phyloP scores from a whole-genome alignment of 345 rosid species.

The Arabidopsis arenosa region DNA sequence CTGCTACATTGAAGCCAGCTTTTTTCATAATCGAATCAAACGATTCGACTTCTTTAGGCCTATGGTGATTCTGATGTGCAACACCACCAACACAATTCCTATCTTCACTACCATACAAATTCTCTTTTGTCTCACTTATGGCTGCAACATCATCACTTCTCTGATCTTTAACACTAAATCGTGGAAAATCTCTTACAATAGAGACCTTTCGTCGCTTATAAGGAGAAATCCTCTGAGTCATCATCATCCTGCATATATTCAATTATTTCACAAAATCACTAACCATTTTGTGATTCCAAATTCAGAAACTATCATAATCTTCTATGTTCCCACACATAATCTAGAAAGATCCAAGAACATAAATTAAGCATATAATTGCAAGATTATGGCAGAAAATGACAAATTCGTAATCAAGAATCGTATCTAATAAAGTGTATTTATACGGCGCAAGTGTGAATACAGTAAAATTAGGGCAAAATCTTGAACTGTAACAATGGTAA shows the following conservation, averaged over 20 bases:
- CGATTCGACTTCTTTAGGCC: slow-evolving; percentile 4
- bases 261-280: slow-evolving; percentile 7
- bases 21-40: slow-evolving; percentile 25
- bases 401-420: not conserved
- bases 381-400: not conserved
- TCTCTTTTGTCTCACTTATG: not conserved
- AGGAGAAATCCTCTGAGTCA: not conserved
- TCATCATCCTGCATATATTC: slow-evolving; percentile 14
- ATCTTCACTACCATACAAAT: not conserved
- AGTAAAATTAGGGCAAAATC: not conserved
- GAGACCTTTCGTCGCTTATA: not conserved
- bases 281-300: not conserved
- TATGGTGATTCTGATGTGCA: not conserved
- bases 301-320: not conserved
- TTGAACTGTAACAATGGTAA: not conserved
- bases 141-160: not conserved
- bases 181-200: not conserved
- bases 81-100: not conserved
- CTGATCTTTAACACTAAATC: not conserved
- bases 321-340: not conserved
- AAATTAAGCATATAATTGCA: not conserved
- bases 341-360: not conserved
- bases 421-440: not conserved
- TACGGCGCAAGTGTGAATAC: not conserved
- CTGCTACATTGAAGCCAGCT: slow-evolving; percentile 18